Conservation (phyloP, 306 rosid species). For the Crotalaria pallida region DNA sequence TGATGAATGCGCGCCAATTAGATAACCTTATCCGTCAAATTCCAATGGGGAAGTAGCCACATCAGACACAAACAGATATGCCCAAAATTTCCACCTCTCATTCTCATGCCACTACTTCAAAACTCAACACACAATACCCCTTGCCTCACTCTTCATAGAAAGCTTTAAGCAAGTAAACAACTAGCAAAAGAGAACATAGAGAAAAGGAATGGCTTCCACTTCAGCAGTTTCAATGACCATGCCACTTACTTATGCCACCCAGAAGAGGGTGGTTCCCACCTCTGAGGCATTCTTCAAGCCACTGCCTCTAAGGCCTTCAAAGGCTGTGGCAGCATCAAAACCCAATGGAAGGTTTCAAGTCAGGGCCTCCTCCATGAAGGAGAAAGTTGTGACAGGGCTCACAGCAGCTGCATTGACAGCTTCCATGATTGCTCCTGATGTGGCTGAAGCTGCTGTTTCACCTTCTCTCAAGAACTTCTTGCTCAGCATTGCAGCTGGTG, state of each 20-base stretch:
- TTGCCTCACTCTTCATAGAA: background rate
- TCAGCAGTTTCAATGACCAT: conserved; percentile 72
- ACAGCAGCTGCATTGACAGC: conserved; percentile 73
- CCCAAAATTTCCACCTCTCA: conserved; percentile 48
- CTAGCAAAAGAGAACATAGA: background rate
- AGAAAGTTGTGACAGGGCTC: conserved; percentile 70
- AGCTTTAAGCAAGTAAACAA: background rate
- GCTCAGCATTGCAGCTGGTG: conserved; percentile 94
- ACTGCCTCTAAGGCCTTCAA: conserved; percentile 37
- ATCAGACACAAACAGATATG: conserved; percentile 48
- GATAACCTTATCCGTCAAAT: conserved; percentile 70
- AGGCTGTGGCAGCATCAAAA: conserved; percentile 31
- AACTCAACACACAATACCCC: conserved; percentile 4
- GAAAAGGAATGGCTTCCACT: conserved; percentile 59
- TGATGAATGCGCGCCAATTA: conserved; percentile 31
- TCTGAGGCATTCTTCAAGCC: conserved; percentile 62
- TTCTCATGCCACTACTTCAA: conserved; percentile 24
- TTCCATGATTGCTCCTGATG: conserved; percentile 74
- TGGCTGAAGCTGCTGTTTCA: conserved; percentile 83
- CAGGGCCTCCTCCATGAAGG: conserved; percentile 83
- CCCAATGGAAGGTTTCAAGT: conserved; percentile 42
- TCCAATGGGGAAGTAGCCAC: conserved; percentile 55
- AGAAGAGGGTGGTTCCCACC: conserved; percentile 37
- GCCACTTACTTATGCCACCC: conserved; percentile 47
- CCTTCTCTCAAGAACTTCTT: conserved; percentile 94